A percentile compares a stretch with the other conserved stretches of the same genome.
Conservation (phyloP, 139 green algal genomes). For the Trebouxia sp. region DNA sequence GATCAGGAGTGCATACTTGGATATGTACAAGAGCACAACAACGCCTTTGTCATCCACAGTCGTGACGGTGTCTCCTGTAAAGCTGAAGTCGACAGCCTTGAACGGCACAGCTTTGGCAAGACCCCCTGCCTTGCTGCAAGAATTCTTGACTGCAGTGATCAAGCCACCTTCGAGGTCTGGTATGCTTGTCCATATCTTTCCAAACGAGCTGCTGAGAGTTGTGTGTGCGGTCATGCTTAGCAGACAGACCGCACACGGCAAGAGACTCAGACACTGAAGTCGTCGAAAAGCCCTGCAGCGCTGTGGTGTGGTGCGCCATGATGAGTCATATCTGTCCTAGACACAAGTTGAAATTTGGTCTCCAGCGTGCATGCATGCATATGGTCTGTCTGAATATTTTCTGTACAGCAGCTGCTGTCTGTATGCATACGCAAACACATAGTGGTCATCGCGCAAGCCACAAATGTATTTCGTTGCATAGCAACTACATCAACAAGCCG, state of each 20-base stretch:
- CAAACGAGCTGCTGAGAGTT: constrained; percentile 16
- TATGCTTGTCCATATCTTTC: not conserved
- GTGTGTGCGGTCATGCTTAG: not conserved
- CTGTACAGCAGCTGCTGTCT: no score
- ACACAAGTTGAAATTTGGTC: not conserved
- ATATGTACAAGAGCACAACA: constrained; percentile 7
- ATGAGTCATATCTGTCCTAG: not conserved
- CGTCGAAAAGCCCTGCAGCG: no score
- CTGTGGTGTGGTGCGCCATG: not conserved
- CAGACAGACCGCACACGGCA: not conserved
- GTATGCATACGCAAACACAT: no score
- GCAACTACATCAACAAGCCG: no score
- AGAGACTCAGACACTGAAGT: not conserved
- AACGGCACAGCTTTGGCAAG: constrained; percentile 10
- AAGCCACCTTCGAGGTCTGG: constrained; percentile 9
- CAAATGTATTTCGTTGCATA: no score
- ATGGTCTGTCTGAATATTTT: no score
- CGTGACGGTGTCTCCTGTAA: not conserved
- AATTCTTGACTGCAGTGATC: constrained; percentile 6
- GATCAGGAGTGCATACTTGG: not conserved
- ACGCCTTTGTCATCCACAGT: constrained; percentile 5
- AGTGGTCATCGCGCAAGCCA: no score
- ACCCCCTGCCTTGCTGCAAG: not conserved
- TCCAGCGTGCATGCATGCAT: no score
- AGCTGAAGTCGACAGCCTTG: constrained; percentile 16